These are phyloP conservation scores for Nemania sp. DNA, from an alignment of 2,329 filamentous ascomycete species.

Conservation along the genomic window DNA sequence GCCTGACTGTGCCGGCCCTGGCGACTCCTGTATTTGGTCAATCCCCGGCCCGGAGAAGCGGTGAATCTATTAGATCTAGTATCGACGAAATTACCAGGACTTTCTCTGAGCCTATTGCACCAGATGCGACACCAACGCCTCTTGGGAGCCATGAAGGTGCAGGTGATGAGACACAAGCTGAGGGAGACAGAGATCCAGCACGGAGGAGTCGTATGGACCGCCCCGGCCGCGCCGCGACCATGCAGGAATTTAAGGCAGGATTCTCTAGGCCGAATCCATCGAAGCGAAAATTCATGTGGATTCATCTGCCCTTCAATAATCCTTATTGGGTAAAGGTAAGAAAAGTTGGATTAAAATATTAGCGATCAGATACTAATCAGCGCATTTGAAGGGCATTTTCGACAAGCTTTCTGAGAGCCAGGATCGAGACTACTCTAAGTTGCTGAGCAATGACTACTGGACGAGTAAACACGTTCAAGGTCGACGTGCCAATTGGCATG, in stretches of 20 bases:
- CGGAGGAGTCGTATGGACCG: slow-evolving; percentile 31
- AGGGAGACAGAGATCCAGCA: slow-evolving; percentile 13
- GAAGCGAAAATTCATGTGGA: slow-evolving; percentile 66
- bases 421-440: slow-evolving; percentile 55
- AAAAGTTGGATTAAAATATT: slow-evolving; percentile 25
- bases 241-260: slow-evolving; percentile 53
- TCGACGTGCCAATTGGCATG: slow-evolving; percentile 62
- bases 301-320: slow-evolving; percentile 69
- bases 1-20: slow-evolving; percentile 51
- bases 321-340: slow-evolving; percentile 68
- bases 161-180: slow-evolving; percentile 10
- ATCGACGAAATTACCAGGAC: slow-evolving; percentile 41
- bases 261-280: slow-evolving; percentile 56
- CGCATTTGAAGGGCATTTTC: slow-evolving; percentile 50
- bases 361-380: slow-evolving; percentile 43
- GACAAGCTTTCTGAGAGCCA: slow-evolving; percentile 60
- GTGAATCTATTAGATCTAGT: slow-evolving; percentile 43
- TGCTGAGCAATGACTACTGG: slow-evolving; percentile 64
- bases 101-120: slow-evolving; percentile 50
- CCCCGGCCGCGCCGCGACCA: slow-evolving; percentile 35
- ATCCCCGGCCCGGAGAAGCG: slow-evolving; percentile 47
- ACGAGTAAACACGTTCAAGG: slow-evolving; percentile 61
- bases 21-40: slow-evolving; percentile 48
- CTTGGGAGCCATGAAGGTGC: not conserved
- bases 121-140: slow-evolving; percentile 44